Base-by-base conservation (phyloP, 176 grass and related monocot genomes). In the Triticum timopheevii region DNA sequence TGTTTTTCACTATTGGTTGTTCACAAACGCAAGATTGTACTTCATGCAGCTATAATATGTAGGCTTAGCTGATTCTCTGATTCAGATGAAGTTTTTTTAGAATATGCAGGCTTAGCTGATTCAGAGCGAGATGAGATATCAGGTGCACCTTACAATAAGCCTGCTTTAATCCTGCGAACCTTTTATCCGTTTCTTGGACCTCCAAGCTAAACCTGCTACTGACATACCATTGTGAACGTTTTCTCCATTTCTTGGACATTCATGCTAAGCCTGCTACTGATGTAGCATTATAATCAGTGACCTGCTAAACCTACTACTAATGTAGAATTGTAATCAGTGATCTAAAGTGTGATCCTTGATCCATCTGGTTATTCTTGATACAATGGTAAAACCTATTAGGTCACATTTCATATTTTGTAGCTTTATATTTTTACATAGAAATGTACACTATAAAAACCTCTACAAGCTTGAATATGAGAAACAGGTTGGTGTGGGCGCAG, bases 131-230 rank as follows among this genome's bases (percentile, higher is more conserved):
- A 42, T 42, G 40, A 2, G 40, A 42, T n/a, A 87, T 87, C 85
- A 8, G 85, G 84, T 91, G 89, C 89, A 76, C 28, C 13, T 47
- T 80, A 87, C 3, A 25, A 87, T 79, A 91, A 91, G 67, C 85
- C 11, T n/a, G 64, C 85, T 90, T 85, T 80, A 87, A 65, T 74
- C 76, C 79, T 17, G 59, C 61, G 66, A 73, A 59, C 65, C 80
- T 79, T 15, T 76, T 16, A 42, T 44, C 33, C 30, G 44, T 58
- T 49, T 75, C 34, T 10, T 75, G 40, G 40, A 42, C 40, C 9
- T 42, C 40, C 40, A 42, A 2, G 82, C 34, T 34, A 35, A 47
- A 61, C 24, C 83, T 19, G 36, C 61, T 81, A 61, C 56, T 16
- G 10, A 7, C 42, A 30, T 65, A 66, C 61, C 24, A 65, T 61